A percentile compares a stretch with the other conserved stretches of the same genome.
Evolutionary conservation across 768 basidiomycete species (phyloP).

Genomic region (Kwoniella newhampshirensis): DNA sequence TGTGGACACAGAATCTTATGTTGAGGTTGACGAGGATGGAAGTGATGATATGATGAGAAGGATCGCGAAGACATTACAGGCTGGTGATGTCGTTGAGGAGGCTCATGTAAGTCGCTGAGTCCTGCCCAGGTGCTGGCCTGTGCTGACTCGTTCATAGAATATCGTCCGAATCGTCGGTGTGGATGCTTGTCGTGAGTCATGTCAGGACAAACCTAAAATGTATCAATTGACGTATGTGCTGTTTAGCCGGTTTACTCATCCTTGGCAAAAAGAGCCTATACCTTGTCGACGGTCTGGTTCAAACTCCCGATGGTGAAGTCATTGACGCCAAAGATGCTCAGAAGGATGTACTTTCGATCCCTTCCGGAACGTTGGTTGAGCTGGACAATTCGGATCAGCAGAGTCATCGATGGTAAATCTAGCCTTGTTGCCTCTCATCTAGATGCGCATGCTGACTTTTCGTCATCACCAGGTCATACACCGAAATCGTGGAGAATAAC

Average conservation of each 20-base stretch:
- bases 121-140: not conserved
- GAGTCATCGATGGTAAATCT: slow-evolving; percentile 78
- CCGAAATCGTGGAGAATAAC: slow-evolving; percentile 72
- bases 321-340: slow-evolving; percentile 86
- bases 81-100: slow-evolving; percentile 83
- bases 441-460: slow-evolving; percentile 1
- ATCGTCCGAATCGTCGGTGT: slow-evolving; percentile 86
- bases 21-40: slow-evolving; percentile 68
- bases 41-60: slow-evolving; percentile 74
- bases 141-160: slow-evolving; percentile 62
- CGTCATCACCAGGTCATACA: slow-evolving; percentile 65
- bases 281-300: slow-evolving; percentile 84
- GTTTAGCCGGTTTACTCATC: slow-evolving; percentile 78
- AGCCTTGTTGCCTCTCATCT: not conserved
- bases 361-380: slow-evolving; percentile 73
- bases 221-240: not conserved
- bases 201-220: not conserved
- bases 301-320: slow-evolving; percentile 81
- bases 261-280: slow-evolving; percentile 82
- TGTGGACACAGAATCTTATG: slow-evolving; percentile 51
- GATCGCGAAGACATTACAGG: slow-evolving; percentile 80
- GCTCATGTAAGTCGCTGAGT: slow-evolving; percentile 33
- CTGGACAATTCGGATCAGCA: slow-evolving; percentile 69
- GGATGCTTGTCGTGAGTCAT: slow-evolving; percentile 79
- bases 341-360: slow-evolving; percentile 73